Percentiles rank a stretch among this genome's conserved stretches.
Evolutionary conservation across 1,139 yeast species (phyloP).

Genomic region (Yamadazyma trypodendri): DNA sequence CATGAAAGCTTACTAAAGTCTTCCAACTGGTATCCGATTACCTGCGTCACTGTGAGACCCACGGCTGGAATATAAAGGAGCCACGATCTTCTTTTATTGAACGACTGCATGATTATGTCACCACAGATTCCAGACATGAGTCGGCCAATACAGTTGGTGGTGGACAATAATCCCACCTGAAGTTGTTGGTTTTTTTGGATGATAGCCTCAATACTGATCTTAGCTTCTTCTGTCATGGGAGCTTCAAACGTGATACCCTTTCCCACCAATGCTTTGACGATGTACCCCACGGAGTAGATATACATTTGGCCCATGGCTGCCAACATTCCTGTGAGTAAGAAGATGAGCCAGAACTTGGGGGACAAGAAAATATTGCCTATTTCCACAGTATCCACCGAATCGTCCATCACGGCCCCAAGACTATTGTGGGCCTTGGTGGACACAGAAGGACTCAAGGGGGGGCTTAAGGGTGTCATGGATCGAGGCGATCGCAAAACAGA

Average conservation of each 20-base stretch:
- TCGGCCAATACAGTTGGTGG: conserved; percentile 56
- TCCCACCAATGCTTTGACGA: conserved; percentile 49
- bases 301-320: conserved; percentile 65
- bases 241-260: conserved; percentile 21
- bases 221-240: conserved; percentile 12
- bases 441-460: conserved; percentile 7
- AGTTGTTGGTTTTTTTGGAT: conserved; percentile 52
- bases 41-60: conserved; percentile 42
- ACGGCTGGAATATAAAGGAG: conserved; percentile 46
- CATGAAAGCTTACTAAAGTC: conserved; percentile 32
- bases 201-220: conserved; percentile 23
- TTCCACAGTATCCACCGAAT: conserved; percentile 13
- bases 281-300: conserved; percentile 61
- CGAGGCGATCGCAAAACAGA: conserved; percentile 8
- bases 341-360: conserved; percentile 49
- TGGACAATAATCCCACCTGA: conserved; percentile 55
- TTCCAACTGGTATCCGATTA: conserved; percentile 32
- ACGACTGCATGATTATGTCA: conserved; percentile 46
- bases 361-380: conserved; percentile 29
- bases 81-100: conserved; percentile 43
- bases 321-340: conserved; percentile 45
- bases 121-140: conserved; percentile 52
- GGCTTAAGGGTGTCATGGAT: conserved; percentile 2
- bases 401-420: background rate
- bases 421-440: background rate